Evolutionary conservation across 2,329 filamentous ascomycete genomes (phyloP), one percentile per base, ranked within the genome.

Genomic region (Xenosphaeropsis pyriputrescens): DNA sequence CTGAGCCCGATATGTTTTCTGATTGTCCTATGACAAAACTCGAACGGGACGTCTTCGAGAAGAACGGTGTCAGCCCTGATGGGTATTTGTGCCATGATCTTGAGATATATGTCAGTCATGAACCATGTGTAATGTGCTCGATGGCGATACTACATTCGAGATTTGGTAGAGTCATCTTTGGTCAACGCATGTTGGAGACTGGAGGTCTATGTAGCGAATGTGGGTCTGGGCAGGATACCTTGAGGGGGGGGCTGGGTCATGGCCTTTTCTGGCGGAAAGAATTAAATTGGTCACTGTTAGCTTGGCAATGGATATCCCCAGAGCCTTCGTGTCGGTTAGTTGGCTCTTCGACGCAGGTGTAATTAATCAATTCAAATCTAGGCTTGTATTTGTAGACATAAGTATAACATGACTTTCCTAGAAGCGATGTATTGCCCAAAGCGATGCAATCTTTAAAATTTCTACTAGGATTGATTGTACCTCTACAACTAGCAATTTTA

Each of bases 71-170:
- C 31, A 72, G 67, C 45, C 70, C 73, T 22, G 83, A 85, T 47
- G 89, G 89, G 38, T 98, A 98, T 56, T 75, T 98, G 15, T 96
- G 89, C 60, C 85, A 93, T 47, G 84, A 85, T 39, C 70, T 98
- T 19, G 89, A 96, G 58, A 72, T 98, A 40, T 96, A 95, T 61
- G 68, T 93, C 43, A 94, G 88, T 2, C 88, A 96, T 53, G 91
- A 98, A 60, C 91, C 91, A 5, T 98, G 91, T 55, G 73, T 93
- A 42, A 93, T 93, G 73, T 98, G 91, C 60, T 85, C 83, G 29
- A 96, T 96, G 91, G 91, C 85, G 1, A 81, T 96, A 48, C 68
- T 96, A 16, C 88, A 96, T 55, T 95, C 89, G 7, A 75, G 91
- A 36, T 94, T 98, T 68, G 79, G 84, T 33, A 78, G 81, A 38